These are phyloP conservation scores for Talaromyces sp. DNA, from an alignment of 2,329 filamentous ascomycete species.

Conservation along the genomic window DNA sequence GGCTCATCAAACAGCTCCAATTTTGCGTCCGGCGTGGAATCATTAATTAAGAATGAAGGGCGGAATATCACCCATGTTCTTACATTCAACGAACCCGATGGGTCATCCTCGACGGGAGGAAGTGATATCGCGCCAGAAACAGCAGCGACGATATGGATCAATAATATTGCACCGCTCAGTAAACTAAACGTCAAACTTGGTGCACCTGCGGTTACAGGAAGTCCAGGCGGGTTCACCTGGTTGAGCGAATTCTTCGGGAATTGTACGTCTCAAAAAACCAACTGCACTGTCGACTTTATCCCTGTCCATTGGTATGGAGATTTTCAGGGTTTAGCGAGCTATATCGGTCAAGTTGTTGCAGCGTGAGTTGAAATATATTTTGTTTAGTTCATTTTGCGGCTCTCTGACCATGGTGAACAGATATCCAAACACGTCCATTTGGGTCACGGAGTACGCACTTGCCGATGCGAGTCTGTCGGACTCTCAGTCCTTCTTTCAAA, in stretches of 20 bases:
- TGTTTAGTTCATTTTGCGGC: neutral
- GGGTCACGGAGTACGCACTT: slow-evolving; percentile 10
- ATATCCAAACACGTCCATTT: slow-evolving; percentile 8
- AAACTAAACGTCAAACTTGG: slow-evolving; percentile 1
- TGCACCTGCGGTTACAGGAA: slow-evolving; percentile 7
- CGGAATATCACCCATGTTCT: slow-evolving; percentile 9
- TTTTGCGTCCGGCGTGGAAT: slow-evolving; percentile 3
- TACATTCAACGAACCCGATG: slow-evolving; percentile 11
- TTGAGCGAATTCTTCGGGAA: slow-evolving; percentile 8
- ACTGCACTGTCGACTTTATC: slow-evolving; percentile 9
- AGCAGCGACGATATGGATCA: slow-evolving; percentile 9
- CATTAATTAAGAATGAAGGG: neutral
- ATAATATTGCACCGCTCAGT: slow-evolving; percentile 6
- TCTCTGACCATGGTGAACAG: neutral
- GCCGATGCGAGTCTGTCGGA: slow-evolving; percentile 1
- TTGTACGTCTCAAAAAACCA: slow-evolving; percentile 4
- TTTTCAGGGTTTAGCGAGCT: slow-evolving; percentile 7
- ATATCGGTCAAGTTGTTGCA: slow-evolving; percentile 7
- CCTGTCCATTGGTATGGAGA: slow-evolving; percentile 10
- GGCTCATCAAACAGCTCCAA: slow-evolving; percentile 6
- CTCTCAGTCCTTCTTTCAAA: slow-evolving; percentile 8
- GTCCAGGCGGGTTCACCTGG: slow-evolving; percentile 5
- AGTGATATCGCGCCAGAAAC: slow-evolving; percentile 5
- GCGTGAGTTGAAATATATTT: neutral
- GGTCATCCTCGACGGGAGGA: slow-evolving; percentile 4